Conservation (phyloP, 2,329 filamentous ascomycete species). For the Cercospora beticola region DNA sequence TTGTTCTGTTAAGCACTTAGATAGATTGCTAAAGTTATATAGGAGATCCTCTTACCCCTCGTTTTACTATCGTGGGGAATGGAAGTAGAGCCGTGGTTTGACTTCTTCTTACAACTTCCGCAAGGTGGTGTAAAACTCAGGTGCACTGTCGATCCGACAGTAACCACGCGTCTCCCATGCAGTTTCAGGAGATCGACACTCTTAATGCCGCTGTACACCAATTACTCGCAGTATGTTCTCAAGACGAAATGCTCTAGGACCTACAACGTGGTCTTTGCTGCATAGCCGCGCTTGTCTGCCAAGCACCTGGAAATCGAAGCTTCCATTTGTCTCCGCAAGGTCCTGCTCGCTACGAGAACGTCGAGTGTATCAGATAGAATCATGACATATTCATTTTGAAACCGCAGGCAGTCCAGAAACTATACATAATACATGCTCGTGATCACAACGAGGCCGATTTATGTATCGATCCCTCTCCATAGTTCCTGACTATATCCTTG, state of each 20-base stretch:
- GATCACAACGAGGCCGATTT: background rate
- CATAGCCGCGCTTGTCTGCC: background rate
- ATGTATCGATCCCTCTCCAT: background rate
- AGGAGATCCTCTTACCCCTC: no score
- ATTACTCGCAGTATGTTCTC: background rate
- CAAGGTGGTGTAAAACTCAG: background rate
- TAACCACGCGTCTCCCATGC: background rate
- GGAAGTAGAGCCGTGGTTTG: no score
- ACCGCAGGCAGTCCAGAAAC: background rate
- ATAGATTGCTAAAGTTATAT: no score
- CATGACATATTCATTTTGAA: background rate
- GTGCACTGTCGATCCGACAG: background rate
- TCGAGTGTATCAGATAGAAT: background rate
- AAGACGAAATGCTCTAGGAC: background rate
- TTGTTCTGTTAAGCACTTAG: no score
- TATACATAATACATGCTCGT: background rate
- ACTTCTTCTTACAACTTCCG: background rate
- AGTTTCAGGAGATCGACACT: background rate
- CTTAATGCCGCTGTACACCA: background rate
- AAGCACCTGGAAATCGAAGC: background rate
- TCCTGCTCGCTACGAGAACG: background rate
- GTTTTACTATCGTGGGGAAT: no score
- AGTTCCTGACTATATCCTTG: background rate
- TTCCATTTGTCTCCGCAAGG: background rate
- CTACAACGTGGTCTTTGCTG: background rate